phyloP scores from a whole-genome alignment of 2,329 filamentous ascomycete species.

The Macroventuria anomochaeta region DNA sequence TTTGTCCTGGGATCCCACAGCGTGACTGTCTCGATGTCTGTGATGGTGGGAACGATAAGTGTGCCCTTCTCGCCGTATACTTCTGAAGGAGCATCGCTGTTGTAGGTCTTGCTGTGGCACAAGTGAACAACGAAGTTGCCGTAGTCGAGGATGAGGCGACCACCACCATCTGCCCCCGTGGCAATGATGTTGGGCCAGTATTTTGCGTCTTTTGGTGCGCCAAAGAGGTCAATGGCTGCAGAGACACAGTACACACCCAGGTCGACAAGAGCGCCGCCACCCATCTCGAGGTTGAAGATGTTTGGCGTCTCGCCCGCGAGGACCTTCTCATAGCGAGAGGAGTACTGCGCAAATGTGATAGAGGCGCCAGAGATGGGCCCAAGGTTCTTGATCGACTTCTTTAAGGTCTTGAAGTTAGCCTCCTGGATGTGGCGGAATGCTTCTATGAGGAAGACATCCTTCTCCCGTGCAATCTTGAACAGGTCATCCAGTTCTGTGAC shows the following conservation, averaged over 20 bases:
- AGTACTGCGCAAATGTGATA: slow-evolving; percentile 55
- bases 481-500: slow-evolving; percentile 52
- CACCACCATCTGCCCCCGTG: slow-evolving; percentile 57
- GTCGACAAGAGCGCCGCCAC: slow-evolving; percentile 57
- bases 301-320: slow-evolving; percentile 56
- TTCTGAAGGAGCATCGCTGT: slow-evolving; percentile 53
- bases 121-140: slow-evolving; percentile 54
- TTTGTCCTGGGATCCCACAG: slow-evolving; percentile 55
- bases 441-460: slow-evolving; percentile 55
- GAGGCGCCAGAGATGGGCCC: slow-evolving; percentile 54
- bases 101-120: slow-evolving; percentile 53
- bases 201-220: slow-evolving; percentile 48
- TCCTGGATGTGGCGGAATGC: slow-evolving; percentile 60
- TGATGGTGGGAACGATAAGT: slow-evolving; percentile 52
- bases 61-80: slow-evolving; percentile 58
- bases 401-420: slow-evolving; percentile 56
- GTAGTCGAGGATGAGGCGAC: slow-evolving; percentile 54
- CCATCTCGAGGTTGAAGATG: slow-evolving; percentile 57
- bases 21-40: slow-evolving; percentile 53
- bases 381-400: slow-evolving; percentile 46
- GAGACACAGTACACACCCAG: slow-evolving; percentile 58
- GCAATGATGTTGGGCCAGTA: slow-evolving; percentile 54
- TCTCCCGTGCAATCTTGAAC: slow-evolving; percentile 50
- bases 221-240: slow-evolving; percentile 57
- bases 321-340: slow-evolving; percentile 55